Percentiles rank a stretch among this genome's conserved stretches.
These are phyloP conservation scores for Rhodamnia argentea DNA, from an alignment of 345 rosid genomes.

Conservation along the genomic window DNA sequence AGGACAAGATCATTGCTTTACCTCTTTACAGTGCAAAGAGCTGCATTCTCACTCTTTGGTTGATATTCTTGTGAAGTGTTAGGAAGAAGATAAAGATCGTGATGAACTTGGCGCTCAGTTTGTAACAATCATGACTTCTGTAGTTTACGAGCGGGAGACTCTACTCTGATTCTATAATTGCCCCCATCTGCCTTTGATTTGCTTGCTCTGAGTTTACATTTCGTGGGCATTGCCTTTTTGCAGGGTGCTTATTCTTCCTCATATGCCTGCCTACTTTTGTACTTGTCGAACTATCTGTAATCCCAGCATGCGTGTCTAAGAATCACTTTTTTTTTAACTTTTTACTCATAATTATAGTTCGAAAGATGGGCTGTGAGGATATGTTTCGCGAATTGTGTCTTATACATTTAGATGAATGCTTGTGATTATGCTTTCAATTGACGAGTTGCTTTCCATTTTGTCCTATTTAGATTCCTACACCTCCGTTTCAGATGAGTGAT, in stretches of 20 bases:
- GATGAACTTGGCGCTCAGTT: background rate
- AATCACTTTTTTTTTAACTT: background rate
- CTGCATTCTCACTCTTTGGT: background rate
- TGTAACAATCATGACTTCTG: background rate
- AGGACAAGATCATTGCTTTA: background rate
- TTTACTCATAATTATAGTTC: background rate
- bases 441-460: background rate
- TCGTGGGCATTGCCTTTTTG: background rate
- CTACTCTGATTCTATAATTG: background rate
- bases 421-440: background rate
- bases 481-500: slow-evolving; percentile 52
- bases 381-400: background rate
- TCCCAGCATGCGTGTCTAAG: background rate
- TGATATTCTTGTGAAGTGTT: background rate
- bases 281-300: background rate
- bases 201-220: background rate
- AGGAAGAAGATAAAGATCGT: background rate
- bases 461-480: slow-evolving; percentile 45
- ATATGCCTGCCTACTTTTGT: background rate
- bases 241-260: background rate
- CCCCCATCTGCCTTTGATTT: background rate
- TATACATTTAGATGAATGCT: background rate
- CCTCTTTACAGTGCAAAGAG: background rate
- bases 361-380: background rate
- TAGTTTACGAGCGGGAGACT: background rate